Conservation (phyloP, 2,329 filamentous ascomycete genomes). For the Fusarium subglutinans region DNA sequence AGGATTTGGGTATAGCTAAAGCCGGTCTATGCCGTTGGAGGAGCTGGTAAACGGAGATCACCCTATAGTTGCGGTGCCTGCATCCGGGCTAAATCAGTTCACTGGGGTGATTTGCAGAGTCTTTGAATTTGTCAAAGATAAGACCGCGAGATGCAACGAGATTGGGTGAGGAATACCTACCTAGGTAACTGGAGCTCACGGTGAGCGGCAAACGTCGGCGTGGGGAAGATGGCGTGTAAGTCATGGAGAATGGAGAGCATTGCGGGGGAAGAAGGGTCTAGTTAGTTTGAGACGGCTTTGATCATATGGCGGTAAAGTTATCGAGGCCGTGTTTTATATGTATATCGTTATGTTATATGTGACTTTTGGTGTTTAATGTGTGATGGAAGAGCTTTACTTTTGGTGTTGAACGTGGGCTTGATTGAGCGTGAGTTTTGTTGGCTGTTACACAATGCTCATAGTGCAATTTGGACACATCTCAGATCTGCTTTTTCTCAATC, state of each 20-base stretch:
- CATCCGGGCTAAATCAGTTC: not conserved
- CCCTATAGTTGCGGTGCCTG: not conserved
- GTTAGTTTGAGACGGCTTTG: not conserved
- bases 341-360: not conserved
- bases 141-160: not conserved
- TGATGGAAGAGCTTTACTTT: not conserved
- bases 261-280: not conserved
- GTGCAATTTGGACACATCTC: not conserved
- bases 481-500: not conserved
- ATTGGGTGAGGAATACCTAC: not conserved
- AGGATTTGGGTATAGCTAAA: constrained; percentile 3
- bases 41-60: not conserved
- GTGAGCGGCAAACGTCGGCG: constrained; percentile 32
- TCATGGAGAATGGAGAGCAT: not conserved
- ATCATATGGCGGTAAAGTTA: not conserved
- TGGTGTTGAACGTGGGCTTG: not conserved
- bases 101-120: not conserved
- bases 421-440: not conserved
- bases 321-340: not conserved
- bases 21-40: constrained; percentile 27
- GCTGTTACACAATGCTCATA: not conserved
- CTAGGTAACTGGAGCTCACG: not conserved
- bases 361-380: not conserved
- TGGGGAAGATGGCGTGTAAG: constrained; percentile 21
- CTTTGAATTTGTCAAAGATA: not conserved